A percentile compares a stretch with the other conserved stretches of the same genome.
These are phyloP conservation scores for Entamoeba histolytica DNA, from an alignment of 208 protist genomes.

Conservation along the genomic window DNA sequence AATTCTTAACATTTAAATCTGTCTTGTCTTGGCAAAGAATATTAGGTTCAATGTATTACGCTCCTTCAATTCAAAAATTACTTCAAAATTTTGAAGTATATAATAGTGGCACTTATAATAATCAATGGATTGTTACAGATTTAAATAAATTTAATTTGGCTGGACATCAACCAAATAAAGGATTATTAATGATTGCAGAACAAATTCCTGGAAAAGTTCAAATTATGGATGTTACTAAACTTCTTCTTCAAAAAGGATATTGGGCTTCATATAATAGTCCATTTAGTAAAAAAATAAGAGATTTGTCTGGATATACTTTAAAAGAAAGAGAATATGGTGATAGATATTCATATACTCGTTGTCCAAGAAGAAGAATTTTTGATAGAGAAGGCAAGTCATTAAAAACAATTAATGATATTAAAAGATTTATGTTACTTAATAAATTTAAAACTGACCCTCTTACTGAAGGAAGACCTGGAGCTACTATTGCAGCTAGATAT, in stretches of 20 bases:
- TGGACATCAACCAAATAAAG: not conserved
- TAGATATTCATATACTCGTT: constrained; percentile 38
- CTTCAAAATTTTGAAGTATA: constrained; percentile 39
- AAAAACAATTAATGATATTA: not conserved
- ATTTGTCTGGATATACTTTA: constrained; percentile 38
- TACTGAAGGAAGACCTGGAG: constrained; percentile 19
- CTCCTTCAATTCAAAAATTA: constrained; percentile 39
- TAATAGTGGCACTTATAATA: constrained; percentile 62
- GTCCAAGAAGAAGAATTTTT: constrained; percentile 43
- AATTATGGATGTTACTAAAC: constrained; percentile 38
- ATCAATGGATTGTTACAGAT: constrained; percentile 59
- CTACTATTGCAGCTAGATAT: constrained; percentile 29
- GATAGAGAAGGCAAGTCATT: constrained; percentile 26
- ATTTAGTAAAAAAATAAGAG: constrained; percentile 46
- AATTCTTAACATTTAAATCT: not conserved
- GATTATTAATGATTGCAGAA: constrained; percentile 44
- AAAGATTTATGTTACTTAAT: constrained; percentile 34
- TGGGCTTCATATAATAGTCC: constrained; percentile 59
- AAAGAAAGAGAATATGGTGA: constrained; percentile 18
- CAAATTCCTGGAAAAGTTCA: constrained; percentile 42
- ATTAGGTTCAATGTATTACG: constrained; percentile 44
- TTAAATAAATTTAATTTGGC: constrained; percentile 34
- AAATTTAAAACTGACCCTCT: constrained; percentile 47
- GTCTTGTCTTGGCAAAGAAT: constrained; percentile 43
- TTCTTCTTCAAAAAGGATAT: constrained; percentile 32